Conservation (phyloP, 306 rosid species). For the Quercus dentata region DNA sequence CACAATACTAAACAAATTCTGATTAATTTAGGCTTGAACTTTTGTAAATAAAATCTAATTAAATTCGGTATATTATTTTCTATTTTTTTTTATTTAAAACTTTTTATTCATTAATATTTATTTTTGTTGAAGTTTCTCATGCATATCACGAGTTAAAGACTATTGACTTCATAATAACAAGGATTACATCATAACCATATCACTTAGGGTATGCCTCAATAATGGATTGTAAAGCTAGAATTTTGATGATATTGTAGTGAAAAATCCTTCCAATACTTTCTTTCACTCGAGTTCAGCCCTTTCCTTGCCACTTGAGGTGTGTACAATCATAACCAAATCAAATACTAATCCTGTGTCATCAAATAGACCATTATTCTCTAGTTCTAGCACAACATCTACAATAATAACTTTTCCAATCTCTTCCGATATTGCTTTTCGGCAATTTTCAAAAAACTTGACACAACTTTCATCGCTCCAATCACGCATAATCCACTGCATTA, state of each 20-base stretch:
- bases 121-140: too few species aligned
- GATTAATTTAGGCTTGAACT: too few species aligned
- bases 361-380: slow-evolving; percentile 37
- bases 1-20: too few species aligned
- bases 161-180: too few species aligned
- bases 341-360: slow-evolving; percentile 37
- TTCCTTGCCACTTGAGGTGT: slow-evolving; percentile 22
- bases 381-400: slow-evolving; percentile 38
- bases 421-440: slow-evolving; percentile 51
- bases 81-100: too few species aligned
- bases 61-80: too few species aligned
- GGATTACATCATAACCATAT: background rate
- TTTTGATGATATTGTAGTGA: slow-evolving; percentile 44
- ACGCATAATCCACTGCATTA: slow-evolving; percentile 56
- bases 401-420: slow-evolving; percentile 52
- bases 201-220: slow-evolving; percentile 21
- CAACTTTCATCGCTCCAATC: slow-evolving; percentile 61
- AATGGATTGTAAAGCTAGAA: slow-evolving; percentile 35
- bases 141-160: too few species aligned
- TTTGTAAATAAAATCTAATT: too few species aligned
- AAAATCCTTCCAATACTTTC: slow-evolving; percentile 33
- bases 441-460: slow-evolving; percentile 43
- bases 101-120: too few species aligned
- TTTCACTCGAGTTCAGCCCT: slow-evolving; percentile 61
- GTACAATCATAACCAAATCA: slow-evolving; percentile 48